Base-by-base conservation (phyloP, 192 early-diverging fungal genomes). In the Ambispora gerdemannii region DNA sequence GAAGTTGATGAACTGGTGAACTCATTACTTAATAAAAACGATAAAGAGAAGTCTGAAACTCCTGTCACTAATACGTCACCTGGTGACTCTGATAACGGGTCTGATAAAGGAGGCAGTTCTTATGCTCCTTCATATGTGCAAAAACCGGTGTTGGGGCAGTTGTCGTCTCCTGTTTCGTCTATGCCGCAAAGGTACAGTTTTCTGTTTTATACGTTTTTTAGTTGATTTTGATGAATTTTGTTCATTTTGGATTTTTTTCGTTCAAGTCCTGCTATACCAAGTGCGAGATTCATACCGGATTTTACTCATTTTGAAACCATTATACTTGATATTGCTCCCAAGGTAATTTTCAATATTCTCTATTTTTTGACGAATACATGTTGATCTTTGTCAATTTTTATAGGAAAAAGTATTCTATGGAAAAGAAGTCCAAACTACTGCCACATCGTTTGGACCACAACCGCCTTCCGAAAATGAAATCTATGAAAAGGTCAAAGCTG, bases 1-100 rank as follows among this genome's bases (percentile, higher is more conserved):
- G 90, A 91, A 36, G 86, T 97, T 43, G 92, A 98, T 71, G 92
- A 92, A 22, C 81, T 98, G 15, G 93, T 98, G 8, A 84, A 87
- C 28, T 88, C 90, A 22, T 82, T 96, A 33, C 85, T 97, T 8
- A 15, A 50, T 30, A 38, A 62, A 3, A 62, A 47, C 33, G 25
- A n/a, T 63, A 94, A 93, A 20, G 90, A 92, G 43, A 77, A 82
- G 34, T 65, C 78, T 13, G 38, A 74, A 15, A 79, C 72, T 38
- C 72, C 84, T 13, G 66, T 72, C 8, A 72, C 72, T 3, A n/a
- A 61, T 20, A 76, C 76, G 4, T 70, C 76, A 38, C 71, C 74
- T 34, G 77, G 64, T n/a, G 66, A 77, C 30, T 80, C 81, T 25
- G 79, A 82, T 58, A 75, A 69, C 11, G 81, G 77, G 24, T 83